Base-by-base conservation (phyloP, 2,329 filamentous ascomycete genomes). In the Epichloe hybrida region DNA sequence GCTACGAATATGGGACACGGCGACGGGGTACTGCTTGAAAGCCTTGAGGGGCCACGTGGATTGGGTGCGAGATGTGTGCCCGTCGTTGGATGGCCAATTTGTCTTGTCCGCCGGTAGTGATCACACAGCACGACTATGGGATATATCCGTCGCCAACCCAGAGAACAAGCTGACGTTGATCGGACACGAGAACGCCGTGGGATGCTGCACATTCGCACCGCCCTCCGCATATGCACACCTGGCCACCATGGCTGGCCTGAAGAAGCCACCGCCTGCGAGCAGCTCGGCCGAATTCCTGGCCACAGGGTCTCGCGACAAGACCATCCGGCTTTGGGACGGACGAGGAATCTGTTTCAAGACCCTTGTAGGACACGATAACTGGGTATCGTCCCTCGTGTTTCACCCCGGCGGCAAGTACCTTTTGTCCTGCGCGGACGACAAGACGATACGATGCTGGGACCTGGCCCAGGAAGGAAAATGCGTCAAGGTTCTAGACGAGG, bases 381-480 rank as follows among this genome's bases (percentile, higher is more conserved):
- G 91, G 91, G 81, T 97, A 8, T 81, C 88, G 35, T 85, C 79
- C 0, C 68, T 96, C 5, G 81, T 88, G 9, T 97, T 95, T 65
- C 91, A 96, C 61, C 91, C 91, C 0, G 86, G 88, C 8, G 91
- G 91, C 42, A 94, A 91, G 67, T 96, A 93, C 61, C 75, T 97
- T 1, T 70, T 97, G 5, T 90, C 84, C 6, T 87, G 86, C 20
- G 79, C 84, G 15, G 91, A 97, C 64, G 91, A 97, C 70, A 95
- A 93, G 71, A 90, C 88, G 4, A 75, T 97, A 53, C 77, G 90
- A 50, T 96, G 90, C 71, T 97, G 91, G 91, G 91, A 97, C 69
- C 72, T 97, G 27, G 77, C 79, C 27, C 91, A 97, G 64, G 89
- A 95, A 64, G 88, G 87, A 41, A 90, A 89, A 61, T 91, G 88